phyloP scores from a whole-genome alignment of 495 filamentous ascomycete species.

The Melanomma pulvis-pyrius region DNA sequence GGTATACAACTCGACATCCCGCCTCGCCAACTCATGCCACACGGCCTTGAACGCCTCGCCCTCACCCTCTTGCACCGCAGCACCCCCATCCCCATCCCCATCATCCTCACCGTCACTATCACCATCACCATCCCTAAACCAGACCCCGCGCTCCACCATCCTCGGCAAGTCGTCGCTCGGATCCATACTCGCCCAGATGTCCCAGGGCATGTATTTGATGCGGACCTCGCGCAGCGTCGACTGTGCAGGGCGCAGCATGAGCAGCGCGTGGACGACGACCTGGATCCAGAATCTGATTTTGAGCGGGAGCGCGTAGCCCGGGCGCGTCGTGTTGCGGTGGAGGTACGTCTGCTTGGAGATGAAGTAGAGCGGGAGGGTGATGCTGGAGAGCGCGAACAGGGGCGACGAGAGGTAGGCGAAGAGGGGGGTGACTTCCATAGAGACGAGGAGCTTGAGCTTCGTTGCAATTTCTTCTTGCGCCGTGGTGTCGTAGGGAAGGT shows the following conservation, averaged over 20 bases:
- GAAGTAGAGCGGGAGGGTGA: slow-evolving; percentile 34
- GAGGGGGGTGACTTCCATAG: slow-evolving; percentile 26
- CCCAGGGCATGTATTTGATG: slow-evolving; percentile 24
- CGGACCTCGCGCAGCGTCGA: slow-evolving; percentile 20
- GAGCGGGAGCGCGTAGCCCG: slow-evolving; percentile 11
- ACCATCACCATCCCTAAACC: slow-evolving; percentile 11
- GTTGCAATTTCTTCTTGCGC: slow-evolving; percentile 4
- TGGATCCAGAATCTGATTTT: slow-evolving; percentile 25
- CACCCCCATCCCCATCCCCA: slow-evolving; percentile 7
- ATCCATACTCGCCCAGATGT: slow-evolving; percentile 33
- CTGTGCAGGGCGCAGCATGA: slow-evolving; percentile 9
- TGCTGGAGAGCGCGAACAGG: slow-evolving; percentile 22
- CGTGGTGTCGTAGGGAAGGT: neutral
- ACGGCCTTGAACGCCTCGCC: slow-evolving; percentile 28
- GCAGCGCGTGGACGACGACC: slow-evolving; percentile 24
- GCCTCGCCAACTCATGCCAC: slow-evolving; percentile 9
- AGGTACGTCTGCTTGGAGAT: neutral
- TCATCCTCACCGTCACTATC: slow-evolving; percentile 12
- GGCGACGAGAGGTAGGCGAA: slow-evolving; percentile 27
- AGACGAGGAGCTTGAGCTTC: slow-evolving; percentile 20
- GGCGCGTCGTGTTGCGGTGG: neutral
- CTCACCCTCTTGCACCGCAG: slow-evolving; percentile 8
- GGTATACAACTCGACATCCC: neutral
- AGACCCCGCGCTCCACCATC: slow-evolving; percentile 26
- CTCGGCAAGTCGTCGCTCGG: slow-evolving; percentile 13